phyloP scores from a whole-genome alignment of 1,284 basidiomycete species.

The Apiotrichum sp. region DNA sequence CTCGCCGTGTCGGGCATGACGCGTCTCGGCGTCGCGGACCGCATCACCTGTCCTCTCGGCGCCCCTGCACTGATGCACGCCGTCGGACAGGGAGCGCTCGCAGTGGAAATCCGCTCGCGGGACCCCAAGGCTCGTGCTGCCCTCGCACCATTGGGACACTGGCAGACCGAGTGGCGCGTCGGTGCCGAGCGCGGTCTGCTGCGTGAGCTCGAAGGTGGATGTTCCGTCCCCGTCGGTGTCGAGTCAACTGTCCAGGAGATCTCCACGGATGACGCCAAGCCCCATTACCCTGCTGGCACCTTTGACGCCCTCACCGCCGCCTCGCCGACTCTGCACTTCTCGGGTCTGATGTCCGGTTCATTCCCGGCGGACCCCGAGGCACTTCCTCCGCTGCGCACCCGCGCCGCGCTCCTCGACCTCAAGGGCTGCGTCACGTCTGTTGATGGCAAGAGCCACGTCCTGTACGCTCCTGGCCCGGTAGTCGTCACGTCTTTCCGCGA shows the following conservation, averaged over 20 bases:
- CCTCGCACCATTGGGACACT: constrained; percentile 64
- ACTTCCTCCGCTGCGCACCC: constrained; percentile 13
- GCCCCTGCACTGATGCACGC: constrained; percentile 78
- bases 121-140: constrained; percentile 61
- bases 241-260: constrained; percentile 50
- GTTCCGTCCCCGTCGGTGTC: constrained; percentile 94
- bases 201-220: constrained; percentile 86
- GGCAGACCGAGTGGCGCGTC: constrained; percentile 67
- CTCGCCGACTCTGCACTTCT: constrained; percentile 41
- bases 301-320: constrained; percentile 18
- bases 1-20: constrained; percentile 90
- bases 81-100: constrained; percentile 90
- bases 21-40: constrained; percentile 69
- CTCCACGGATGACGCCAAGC: constrained; percentile 2
- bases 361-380: constrained; percentile 11
- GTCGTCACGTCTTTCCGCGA: constrained; percentile 55
- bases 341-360: constrained; percentile 28
- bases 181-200: constrained; percentile 81
- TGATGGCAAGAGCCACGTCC: constrained; percentile 63
- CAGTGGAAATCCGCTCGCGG: constrained; percentile 72
- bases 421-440: constrained; percentile 75
- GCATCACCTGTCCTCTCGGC: constrained; percentile 70
- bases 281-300: constrained; percentile 14
- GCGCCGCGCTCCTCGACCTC: constrained; percentile 54
- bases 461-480: constrained; percentile 56